Conservation (phyloP, 2,329 filamentous ascomycete genomes). For the Penicillium concentricum region DNA sequence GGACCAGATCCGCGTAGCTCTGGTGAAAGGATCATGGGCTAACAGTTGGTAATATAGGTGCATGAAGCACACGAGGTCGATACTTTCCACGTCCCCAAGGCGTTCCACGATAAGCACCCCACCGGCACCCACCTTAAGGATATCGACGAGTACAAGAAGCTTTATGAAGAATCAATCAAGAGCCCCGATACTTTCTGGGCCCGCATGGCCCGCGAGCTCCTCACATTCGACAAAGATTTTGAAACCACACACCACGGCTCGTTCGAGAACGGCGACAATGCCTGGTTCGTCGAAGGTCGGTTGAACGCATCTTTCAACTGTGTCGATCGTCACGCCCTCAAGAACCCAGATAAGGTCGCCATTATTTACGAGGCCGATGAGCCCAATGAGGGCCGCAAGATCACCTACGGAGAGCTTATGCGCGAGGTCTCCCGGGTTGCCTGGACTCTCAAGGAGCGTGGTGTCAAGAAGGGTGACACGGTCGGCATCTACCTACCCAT, state of each 20-base stretch:
- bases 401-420: slow-evolving; percentile 91
- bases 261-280: slow-evolving; percentile 75
- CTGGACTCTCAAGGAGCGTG: slow-evolving; percentile 89
- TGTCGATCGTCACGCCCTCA: slow-evolving; percentile 93
- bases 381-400: slow-evolving; percentile 76
- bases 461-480: slow-evolving; percentile 94
- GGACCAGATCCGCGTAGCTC: background rate
- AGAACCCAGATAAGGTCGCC: slow-evolving; percentile 86
- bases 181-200: slow-evolving; percentile 90
- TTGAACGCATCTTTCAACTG: slow-evolving; percentile 98
- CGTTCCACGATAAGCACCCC: slow-evolving; percentile 60
- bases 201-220: slow-evolving; percentile 77
- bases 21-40: slow-evolving; percentile 6
- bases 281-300: slow-evolving; percentile 92
- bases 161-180: slow-evolving; percentile 81
- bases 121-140: slow-evolving; percentile 59
- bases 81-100: slow-evolving; percentile 57
- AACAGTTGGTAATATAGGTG: slow-evolving; percentile 31
- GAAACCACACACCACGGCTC: slow-evolving; percentile 80
- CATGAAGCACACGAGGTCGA: slow-evolving; percentile 50
- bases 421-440: slow-evolving; percentile 86
- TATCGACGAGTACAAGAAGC: slow-evolving; percentile 61
- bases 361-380: slow-evolving; percentile 99
- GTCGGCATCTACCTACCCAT: slow-evolving; percentile 97
- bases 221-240: slow-evolving; percentile 90